Evolutionary conservation across 2,329 filamentous ascomycete species (phyloP), one percentile per base, ranked within the genome.

Genomic region (Apiospora saccharicola): DNA sequence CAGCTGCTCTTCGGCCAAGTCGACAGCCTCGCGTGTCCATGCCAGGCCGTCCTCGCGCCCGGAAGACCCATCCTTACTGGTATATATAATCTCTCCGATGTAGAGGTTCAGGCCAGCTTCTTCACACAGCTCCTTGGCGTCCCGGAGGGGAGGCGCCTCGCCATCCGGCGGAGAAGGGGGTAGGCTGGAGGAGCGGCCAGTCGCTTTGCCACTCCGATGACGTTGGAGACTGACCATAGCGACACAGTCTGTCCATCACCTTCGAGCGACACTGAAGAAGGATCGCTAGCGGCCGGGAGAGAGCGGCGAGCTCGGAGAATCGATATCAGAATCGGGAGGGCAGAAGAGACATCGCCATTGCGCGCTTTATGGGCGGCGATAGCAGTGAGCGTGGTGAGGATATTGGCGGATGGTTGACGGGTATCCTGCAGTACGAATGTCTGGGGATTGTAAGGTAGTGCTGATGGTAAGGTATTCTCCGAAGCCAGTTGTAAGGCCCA

Each of bases 81-180:
- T 90, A 81, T 93, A 98, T 44, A 98, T 88, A 70, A 98, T 97
- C 83, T 98, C 96, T 72, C 96, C 96, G 74, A 98, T 96, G 82
- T 98, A 96, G 34, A 95, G 88, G 86, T 94, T 95, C 19, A 98
- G 83, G 0, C 90, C 94, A 3, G 95, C 94, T 82, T 98, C 95
- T 75, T 96, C 92, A 81, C 95, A 98, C 49, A 89, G 88, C 75
- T 93, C 90, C 41, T 87, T 85, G 13, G 90, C 79, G 71, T 89
- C 89, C 67, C 94, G 92, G 72, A 87, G 83, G 0, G 95, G 90
- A 0, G 92, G 87, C 3, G 89, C 83, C 67, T 92, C 89, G 71
- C 95, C 95, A 68, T 93, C 91, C 0, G 89, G 85, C 0, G 92
- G 93, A 0, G 93, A 88, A 0, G 90, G 81, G 96, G 95, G 79